Percentiles rank a stretch among this genome's conserved stretches.
phyloP scores from a whole-genome alignment of 257 asterid species.

The Coffea canephora region DNA sequence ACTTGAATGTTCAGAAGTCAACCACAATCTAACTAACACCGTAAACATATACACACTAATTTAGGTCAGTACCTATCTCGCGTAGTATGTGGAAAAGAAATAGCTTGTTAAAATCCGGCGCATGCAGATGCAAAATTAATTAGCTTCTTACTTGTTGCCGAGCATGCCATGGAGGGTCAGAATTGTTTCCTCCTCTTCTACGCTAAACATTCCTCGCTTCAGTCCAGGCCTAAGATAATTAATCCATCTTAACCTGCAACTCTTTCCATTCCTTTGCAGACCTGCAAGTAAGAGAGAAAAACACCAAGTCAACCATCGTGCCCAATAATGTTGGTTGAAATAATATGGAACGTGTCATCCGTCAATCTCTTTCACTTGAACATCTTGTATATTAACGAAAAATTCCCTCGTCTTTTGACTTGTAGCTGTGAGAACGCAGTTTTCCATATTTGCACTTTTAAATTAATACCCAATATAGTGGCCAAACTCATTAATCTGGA shows the following conservation, averaged over 20 bases:
- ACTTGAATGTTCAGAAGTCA: slow-evolving; percentile 2
- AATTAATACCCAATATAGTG: neutral
- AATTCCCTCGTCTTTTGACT: neutral
- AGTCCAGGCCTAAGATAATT: slow-evolving; percentile 81
- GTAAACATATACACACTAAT: neutral
- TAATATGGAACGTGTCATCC: slow-evolving; percentile 2
- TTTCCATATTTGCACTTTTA: neutral
- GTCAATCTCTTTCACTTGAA: slow-evolving; percentile 6
- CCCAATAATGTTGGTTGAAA: neutral
- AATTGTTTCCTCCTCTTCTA: slow-evolving; percentile 58
- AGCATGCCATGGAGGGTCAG: slow-evolving; percentile 62
- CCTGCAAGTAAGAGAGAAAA: slow-evolving; percentile 35
- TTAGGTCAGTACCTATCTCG: neutral
- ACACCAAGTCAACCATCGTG: slow-evolving; percentile 9
- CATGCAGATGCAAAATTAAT: neutral
- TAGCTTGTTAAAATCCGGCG: neutral
- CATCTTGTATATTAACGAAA: neutral
- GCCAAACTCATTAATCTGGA: neutral
- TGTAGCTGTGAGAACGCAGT: neutral
- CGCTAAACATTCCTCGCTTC: slow-evolving; percentile 61
- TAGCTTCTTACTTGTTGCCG: slow-evolving; percentile 82
- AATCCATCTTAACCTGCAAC: slow-evolving; percentile 89
- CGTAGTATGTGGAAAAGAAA: neutral
- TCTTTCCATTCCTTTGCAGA: slow-evolving; percentile 82
- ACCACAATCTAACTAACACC: neutral